Evolutionary conservation across 768 basidiomycete genomes (phyloP).

Genomic region (Bullera alba): DNA sequence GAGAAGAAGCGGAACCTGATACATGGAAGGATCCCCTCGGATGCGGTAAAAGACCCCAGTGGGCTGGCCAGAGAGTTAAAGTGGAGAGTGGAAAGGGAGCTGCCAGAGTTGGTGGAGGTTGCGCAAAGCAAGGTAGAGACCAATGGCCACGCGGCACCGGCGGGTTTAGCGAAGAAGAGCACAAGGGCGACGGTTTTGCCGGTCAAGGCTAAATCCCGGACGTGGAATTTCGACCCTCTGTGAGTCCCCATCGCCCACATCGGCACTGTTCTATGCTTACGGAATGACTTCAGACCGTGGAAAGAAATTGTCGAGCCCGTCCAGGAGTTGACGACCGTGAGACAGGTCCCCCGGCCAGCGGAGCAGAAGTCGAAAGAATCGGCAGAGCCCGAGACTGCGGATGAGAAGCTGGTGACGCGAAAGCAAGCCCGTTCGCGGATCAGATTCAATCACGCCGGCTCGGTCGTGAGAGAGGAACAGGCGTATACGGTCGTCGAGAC

Average conservation of each 20-base stretch:
- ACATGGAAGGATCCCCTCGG: constrained; percentile 71
- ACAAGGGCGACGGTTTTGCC: neutral
- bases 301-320: no score
- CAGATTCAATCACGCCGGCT: no score
- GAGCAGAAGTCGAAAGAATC: no score
- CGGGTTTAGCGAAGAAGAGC: neutral
- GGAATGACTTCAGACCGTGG: no score
- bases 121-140: neutral
- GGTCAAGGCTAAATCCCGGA: constrained; percentile 6
- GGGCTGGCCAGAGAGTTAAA: constrained; percentile 74
- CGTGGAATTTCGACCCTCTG: constrained; percentile 16
- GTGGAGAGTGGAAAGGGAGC: constrained; percentile 58
- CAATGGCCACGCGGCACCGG: neutral
- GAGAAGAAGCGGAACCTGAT: constrained; percentile 69
- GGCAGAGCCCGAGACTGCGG: no score
- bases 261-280: neutral
- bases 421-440: no score
- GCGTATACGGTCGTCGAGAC: no score
- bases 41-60: constrained; percentile 73
- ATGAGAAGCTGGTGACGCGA: no score
- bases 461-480: no score
- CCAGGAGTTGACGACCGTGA: no score
- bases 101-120: neutral
- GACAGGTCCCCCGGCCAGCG: no score
- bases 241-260: constrained; percentile 13